Evolutionary conservation across 1,284 basidiomycete species (phyloP), one percentile per base, ranked within the genome.

Genomic region (Tilletia setariae): DNA sequence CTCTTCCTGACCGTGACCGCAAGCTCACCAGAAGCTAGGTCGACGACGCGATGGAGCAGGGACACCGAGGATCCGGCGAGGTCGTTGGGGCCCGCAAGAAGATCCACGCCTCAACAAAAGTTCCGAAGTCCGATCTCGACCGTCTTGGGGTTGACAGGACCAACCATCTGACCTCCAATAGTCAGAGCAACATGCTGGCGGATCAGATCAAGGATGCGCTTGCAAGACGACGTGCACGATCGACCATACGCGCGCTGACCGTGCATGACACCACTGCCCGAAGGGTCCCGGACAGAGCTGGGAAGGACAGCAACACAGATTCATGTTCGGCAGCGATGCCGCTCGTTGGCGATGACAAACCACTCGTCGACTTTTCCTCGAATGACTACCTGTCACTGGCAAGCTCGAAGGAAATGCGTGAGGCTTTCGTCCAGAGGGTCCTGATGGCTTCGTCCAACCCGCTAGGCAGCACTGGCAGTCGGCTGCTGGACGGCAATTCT

Each of bases 361-460:
- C 67, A 1, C 77, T 84, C 25, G 77, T 84, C 70, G 93, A 95
- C 82, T 93, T 94, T 83, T 90, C 87, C 40, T 91, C 92, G 15
- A 98, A 97, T 84, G 94, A 97, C 85, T 98, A 97, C 83, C 89
- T 98, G 69, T 94, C 92, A 0, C 86, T 98, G 28, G 86, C 92
- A 0, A 84, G 85, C 2, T 91, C 89, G 0, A 72, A 85, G 0
- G 72, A 77, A 19, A 86, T 95, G 19, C 73, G 75, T 1, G 21
- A 67, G 56, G 67, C 70, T 35, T 74, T 77, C 44, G 64, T 71
- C 21, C 35, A 23, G n/a, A 32, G 53, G 16, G 44, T 70, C 30
- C 4, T 44, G 30, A 32, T 16, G 2, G 32, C 44, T 7, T 88
- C 89, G 53, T 56, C 63, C 11, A n/a, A 69, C 7, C 66, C 70